phyloP scores from a whole-genome alignment of 2,329 filamentous ascomycete species.

The Diaporthe caulivora region DNA sequence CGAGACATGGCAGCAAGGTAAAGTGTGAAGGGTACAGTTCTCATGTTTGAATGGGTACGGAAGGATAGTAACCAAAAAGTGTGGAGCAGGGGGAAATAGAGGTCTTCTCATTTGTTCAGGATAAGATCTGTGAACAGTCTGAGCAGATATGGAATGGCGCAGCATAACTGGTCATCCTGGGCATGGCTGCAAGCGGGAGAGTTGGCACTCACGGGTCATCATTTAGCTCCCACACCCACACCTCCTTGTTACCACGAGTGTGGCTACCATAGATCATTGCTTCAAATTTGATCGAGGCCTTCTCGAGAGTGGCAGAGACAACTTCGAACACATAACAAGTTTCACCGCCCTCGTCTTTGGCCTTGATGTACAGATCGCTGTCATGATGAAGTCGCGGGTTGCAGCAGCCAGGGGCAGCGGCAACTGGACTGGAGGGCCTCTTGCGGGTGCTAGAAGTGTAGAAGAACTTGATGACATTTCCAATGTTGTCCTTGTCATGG shows the following conservation, averaged over 20 bases:
- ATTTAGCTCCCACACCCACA: slow-evolving; percentile 36
- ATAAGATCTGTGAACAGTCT: too few relatives aligned
- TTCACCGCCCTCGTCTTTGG: slow-evolving; percentile 23
- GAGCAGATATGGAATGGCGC: background rate
- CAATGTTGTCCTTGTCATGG: slow-evolving; percentile 29
- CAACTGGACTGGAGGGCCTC: slow-evolving; percentile 23
- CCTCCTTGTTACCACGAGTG: slow-evolving; percentile 35
- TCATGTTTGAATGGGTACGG: background rate
- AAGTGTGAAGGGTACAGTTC: background rate
- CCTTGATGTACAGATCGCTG: slow-evolving; percentile 38
- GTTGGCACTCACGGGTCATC: slow-evolving; percentile 31
- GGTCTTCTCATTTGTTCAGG: too few relatives aligned
- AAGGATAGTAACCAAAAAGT: background rate
- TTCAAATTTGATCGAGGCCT: slow-evolving; percentile 34
- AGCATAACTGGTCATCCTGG: background rate
- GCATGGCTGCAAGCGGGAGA: background rate
- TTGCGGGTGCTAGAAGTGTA: slow-evolving; percentile 31
- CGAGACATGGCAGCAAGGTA: background rate
- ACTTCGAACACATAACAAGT: slow-evolving; percentile 37
- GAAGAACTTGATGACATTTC: slow-evolving; percentile 31
- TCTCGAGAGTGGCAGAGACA: slow-evolving; percentile 32
- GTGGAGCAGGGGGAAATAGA: too few relatives aligned
- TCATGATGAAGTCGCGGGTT: slow-evolving; percentile 28
- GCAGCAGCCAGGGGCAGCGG: slow-evolving; percentile 22
- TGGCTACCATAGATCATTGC: slow-evolving; percentile 37